Percentiles rank a stretch among this genome's conserved stretches.
phyloP scores from a whole-genome alignment of 345 rosid species.

The Syzygium jambos region DNA sequence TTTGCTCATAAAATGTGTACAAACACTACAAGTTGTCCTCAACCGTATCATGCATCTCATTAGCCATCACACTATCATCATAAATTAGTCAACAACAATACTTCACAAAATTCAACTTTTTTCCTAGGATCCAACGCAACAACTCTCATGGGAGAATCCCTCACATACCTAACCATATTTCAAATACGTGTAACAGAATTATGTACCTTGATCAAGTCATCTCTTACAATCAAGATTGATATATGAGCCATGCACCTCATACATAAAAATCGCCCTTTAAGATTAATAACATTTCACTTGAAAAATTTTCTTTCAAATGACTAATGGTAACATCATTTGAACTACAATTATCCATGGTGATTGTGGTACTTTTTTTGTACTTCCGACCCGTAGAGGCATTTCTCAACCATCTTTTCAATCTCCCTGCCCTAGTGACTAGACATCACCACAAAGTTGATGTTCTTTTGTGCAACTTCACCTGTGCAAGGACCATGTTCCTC shows the following conservation, averaged over 20 bases:
- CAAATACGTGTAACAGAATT: rapidly evolving
- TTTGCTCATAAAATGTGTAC: neutral
- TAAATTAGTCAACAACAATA: too few relatives aligned
- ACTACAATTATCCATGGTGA: rapidly evolving
- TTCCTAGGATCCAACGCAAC: too few relatives aligned
- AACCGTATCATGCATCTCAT: too few relatives aligned
- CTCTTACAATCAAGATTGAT: neutral
- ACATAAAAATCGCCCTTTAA: neutral
- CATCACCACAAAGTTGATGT: neutral
- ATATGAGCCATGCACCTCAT: neutral
- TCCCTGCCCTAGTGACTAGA: neutral
- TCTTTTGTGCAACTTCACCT: neutral
- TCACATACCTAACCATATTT: neutral
- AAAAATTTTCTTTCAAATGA: neutral
- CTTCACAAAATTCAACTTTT: too few relatives aligned
- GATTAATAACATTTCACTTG: neutral
- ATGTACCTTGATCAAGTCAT: neutral
- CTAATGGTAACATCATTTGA: neutral
- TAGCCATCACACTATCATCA: too few relatives aligned
- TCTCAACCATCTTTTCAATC: neutral
- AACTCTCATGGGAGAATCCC: neutral
- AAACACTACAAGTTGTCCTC: neutral
- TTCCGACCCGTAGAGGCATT: neutral
- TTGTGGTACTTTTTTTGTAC: neutral
- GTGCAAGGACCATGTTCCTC: neutral